Evolutionary conservation across 192 early-diverging fungal species (phyloP), one percentile per base, ranked within the genome.

Genomic region (Chytriomyces sp.): DNA sequence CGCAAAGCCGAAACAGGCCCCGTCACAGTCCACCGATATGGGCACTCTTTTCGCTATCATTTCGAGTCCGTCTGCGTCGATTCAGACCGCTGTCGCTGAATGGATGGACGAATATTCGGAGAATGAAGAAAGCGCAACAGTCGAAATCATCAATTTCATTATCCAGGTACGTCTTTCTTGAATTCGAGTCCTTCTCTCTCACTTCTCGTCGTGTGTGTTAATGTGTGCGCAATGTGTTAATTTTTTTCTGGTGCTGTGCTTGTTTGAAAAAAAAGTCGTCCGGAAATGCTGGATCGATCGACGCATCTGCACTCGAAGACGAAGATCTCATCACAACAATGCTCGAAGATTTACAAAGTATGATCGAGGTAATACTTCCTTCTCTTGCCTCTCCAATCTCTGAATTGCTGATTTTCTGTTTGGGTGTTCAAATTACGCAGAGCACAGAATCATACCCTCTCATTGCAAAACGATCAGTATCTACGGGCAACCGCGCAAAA

Each of bases 101-200:
- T 96, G 95, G 95, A 83, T 94, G 23, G 84, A 83, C 7, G 67
- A 83, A 18, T 97, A 91, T 64, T 78, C 85, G 47, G 81, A 82
- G 7, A 81, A 89, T 20, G 69, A 86, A 26, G 81, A 83, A 10
- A 77, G 61, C 6, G 92, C 92, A 18, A 62, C 94, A 69, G 80
- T 84, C 66, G 89, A 92, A 44, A 75, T 98, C 24, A 82, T 95
- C 20, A 94, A 94, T 79, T 91, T 96, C 69, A 74, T 92, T 45
- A 85, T 92, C 67, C 82, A 87, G 35, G 88, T 89, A 75, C 49
- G 69, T 66, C 53, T 75, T 72, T 69, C 69, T 53, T 84, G 24
- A 62, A 83, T 60, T 83, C 45, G 20, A 11, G 6, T 44, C 5
- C 44, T 72, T 61, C 44, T 4, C 9, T 13, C 18, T 35, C 28